Base-by-base conservation (phyloP, 306 rosid species). In the Coriaria nepalensis region DNA sequence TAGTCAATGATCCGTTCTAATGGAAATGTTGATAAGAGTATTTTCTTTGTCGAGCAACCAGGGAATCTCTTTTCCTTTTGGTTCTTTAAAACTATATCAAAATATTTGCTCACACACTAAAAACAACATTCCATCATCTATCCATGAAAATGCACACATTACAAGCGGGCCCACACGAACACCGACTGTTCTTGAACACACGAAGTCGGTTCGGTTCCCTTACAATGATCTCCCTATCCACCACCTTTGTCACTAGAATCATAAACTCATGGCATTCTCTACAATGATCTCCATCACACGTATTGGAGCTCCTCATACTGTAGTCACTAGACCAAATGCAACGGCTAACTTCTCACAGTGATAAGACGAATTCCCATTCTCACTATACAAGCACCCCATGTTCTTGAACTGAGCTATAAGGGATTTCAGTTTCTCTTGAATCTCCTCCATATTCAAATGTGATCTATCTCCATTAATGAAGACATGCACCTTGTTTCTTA, bases 301-400 rank as follows among this genome's bases (percentile, higher is more conserved):
- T 56, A 78, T 52, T n/a, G 74, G 68, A 37, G 61, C 69, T 37
- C 48, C 33, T 9, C 63, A 8, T 49, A 78, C 71, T 9, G 56
- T 41, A 53, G 51, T 62, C 50, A 82, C 67, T 51, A 75, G 63
- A 56, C 86, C 78, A 60, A 59, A 75, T 32, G 80, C 83, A 36
- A 68, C 52, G 4, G 83, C 86, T 39, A 75, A 43, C 60, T 76
- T 78, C 72, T 82, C 83, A 13, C 77, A 66, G 36, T 82, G 93
- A 54, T 68, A 68, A 36, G 53, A 53, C 20, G 50, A 14, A 34
- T 50, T 52, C 40, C 50, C 71, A 46, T 45, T 60, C 50, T 63
- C 81, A 32, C 36, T 46, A 54, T 54, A 60, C 10, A 58, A 44
- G 40, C 62, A 63, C 37, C 77, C 77, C 53, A 47, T 51, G 12